These are phyloP conservation scores for Rubroboletus satanas DNA, from an alignment of 768 basidiomycete species.

Conservation along the genomic window DNA sequence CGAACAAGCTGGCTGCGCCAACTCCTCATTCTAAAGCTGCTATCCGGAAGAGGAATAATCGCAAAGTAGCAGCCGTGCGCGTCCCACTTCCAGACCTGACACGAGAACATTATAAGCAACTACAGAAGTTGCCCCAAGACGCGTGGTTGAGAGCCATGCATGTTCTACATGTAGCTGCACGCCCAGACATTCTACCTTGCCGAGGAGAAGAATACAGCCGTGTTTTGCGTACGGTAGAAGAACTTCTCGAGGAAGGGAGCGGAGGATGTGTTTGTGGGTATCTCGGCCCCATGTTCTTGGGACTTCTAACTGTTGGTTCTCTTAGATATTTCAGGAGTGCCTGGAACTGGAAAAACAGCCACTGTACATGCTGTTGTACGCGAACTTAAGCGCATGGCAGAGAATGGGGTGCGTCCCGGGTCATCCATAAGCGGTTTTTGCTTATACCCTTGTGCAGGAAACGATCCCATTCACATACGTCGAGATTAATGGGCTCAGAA, in stretches of 20 bases:
- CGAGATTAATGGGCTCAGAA: constrained; percentile 93
- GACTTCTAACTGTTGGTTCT: neutral
- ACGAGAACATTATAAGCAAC: constrained; percentile 35
- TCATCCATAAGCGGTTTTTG: neutral
- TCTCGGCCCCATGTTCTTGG: neutral
- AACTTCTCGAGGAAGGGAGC: constrained; percentile 85
- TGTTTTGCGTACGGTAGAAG: constrained; percentile 73
- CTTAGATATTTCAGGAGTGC: constrained; percentile 93
- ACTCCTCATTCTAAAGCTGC: constrained; percentile 77
- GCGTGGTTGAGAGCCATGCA: constrained; percentile 88
- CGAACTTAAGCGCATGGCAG: constrained; percentile 86
- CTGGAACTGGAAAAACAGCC: constrained; percentile 98
- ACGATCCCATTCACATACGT: constrained; percentile 92
- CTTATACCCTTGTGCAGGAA: constrained; percentile 51
- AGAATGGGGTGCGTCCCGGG: constrained; percentile 55
- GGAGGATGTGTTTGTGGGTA: constrained; percentile 92
- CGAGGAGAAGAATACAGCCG: constrained; percentile 79
- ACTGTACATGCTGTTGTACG: constrained; percentile 92
- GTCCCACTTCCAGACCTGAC: constrained; percentile 35
- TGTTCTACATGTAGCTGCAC: constrained; percentile 86
- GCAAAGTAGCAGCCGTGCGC: constrained; percentile 29
- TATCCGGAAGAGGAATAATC: constrained; percentile 42
- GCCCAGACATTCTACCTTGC: constrained; percentile 88
- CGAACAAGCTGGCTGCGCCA: constrained; percentile 49
- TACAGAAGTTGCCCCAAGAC: constrained; percentile 60